phyloP scores from a whole-genome alignment of 202 grass and related monocot species.

The Panicum hallii region DNA sequence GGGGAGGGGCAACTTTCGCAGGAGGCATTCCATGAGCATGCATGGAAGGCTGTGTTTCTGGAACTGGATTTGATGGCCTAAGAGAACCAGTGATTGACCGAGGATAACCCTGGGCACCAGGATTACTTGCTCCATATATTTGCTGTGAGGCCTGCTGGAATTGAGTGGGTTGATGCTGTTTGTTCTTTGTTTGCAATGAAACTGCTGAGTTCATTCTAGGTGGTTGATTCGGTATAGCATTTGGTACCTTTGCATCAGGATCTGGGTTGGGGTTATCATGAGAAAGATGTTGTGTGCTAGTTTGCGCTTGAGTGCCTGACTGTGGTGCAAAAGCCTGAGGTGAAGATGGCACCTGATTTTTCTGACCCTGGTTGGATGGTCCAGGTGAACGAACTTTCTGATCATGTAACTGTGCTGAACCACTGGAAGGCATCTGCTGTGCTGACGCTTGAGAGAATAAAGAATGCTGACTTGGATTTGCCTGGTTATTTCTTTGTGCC shows the following conservation, averaged over 20 bases:
- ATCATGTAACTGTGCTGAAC: slow-evolving; percentile 56
- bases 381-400: slow-evolving; percentile 55
- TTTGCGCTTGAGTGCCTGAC: slow-evolving; percentile 48
- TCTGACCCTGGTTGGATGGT: slow-evolving; percentile 58
- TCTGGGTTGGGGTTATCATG: slow-evolving; percentile 52
- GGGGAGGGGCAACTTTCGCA: slow-evolving; percentile 26
- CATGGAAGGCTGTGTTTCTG: slow-evolving; percentile 46
- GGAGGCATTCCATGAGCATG: slow-evolving; percentile 55
- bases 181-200: slow-evolving; percentile 55
- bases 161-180: slow-evolving; percentile 48
- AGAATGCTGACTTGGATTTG: slow-evolving; percentile 77
- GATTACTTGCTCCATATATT: slow-evolving; percentile 52
- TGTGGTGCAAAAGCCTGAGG: slow-evolving; percentile 40
- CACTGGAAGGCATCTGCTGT: slow-evolving; percentile 60
- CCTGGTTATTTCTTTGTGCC: slow-evolving; percentile 59
- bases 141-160: slow-evolving; percentile 55
- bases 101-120: slow-evolving; percentile 43
- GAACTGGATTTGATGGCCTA: slow-evolving; percentile 29
- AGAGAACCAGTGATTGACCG: slow-evolving; percentile 59
- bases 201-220: slow-evolving; percentile 40
- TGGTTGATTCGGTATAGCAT: slow-evolving; percentile 60
- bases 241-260: slow-evolving; percentile 53
- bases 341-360: slow-evolving; percentile 47
- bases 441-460: slow-evolving; percentile 62
- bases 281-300: slow-evolving; percentile 37